These are phyloP conservation scores for Eucalyptus lansdowneana DNA, from an alignment of 345 rosid species.

Conservation along the genomic window DNA sequence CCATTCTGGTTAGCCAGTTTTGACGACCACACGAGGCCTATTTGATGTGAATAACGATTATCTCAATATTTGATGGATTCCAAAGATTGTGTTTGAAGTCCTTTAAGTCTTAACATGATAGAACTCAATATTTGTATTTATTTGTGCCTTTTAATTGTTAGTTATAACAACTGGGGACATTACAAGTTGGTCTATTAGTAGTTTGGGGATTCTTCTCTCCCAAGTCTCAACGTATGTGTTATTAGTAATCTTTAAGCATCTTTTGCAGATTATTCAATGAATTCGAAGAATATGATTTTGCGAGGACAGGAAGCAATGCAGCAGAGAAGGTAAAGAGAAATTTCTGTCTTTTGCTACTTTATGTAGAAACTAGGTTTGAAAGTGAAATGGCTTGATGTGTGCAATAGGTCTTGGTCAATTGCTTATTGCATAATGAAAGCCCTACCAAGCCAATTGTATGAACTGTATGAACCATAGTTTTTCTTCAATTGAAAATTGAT, in stretches of 20 bases:
- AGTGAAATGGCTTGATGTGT: not conserved
- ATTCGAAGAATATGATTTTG: slow-evolving; percentile 76
- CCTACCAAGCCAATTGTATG: not conserved
- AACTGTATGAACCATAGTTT: not conserved
- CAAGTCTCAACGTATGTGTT: not conserved
- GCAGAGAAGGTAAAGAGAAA: slow-evolving; percentile 46
- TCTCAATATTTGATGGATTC: not conserved
- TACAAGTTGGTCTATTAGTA: not conserved
- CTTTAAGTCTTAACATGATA: not conserved
- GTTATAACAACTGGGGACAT: not conserved
- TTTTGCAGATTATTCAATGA: slow-evolving; percentile 60
- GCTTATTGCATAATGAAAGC: not conserved
- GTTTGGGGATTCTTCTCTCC: not conserved
- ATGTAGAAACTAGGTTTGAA: not conserved
- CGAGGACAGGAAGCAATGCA: slow-evolving; percentile 73
- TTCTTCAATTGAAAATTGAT: not conserved
- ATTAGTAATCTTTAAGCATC: not conserved
- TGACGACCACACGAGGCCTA: not conserved
- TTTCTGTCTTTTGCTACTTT: not conserved
- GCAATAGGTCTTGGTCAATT: not conserved
- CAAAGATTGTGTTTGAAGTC: not conserved
- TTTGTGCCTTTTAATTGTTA: not conserved
- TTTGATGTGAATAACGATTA: not conserved
- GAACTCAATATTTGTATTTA: not conserved
- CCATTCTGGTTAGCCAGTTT: not conserved